These are phyloP conservation scores for Boletellus emodensis DNA, from an alignment of 768 basidiomycete species.

Conservation along the genomic window DNA sequence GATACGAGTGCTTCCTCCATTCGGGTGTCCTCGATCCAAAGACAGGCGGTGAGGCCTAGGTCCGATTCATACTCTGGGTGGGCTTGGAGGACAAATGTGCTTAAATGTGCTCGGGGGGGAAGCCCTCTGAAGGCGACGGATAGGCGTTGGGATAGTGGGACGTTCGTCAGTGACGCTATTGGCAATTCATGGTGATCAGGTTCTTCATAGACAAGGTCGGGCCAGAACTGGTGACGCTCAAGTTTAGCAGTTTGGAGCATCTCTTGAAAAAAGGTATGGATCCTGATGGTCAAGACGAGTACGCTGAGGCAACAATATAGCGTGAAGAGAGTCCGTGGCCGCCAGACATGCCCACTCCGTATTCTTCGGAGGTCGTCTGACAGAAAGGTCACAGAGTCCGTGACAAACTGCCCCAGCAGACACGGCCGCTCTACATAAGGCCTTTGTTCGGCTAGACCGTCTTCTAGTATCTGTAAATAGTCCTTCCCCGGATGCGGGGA, in stretches of 20 bases:
- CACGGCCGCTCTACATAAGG: constrained; percentile 16
- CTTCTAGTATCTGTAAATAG: constrained; percentile 14
- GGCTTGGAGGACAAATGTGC: constrained; percentile 35
- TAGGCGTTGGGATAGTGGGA: constrained; percentile 32
- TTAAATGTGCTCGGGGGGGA: constrained; percentile 25
- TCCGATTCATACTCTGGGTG: constrained; percentile 1
- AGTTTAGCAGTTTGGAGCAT: not conserved
- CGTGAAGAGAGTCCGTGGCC: constrained; percentile 31
- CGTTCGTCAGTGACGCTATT: constrained; percentile 23
- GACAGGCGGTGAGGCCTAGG: constrained; percentile 44
- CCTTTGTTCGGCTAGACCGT: constrained; percentile 15
- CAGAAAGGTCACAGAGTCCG: constrained; percentile 23
- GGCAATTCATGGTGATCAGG: not conserved
- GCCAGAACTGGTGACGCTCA: not conserved
- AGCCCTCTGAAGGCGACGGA: constrained; percentile 35
- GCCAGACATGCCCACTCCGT: constrained; percentile 21
- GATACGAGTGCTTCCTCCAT: constrained; percentile 36
- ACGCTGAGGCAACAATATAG: constrained; percentile 43
- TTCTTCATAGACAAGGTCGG: not conserved
- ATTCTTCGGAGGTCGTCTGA: constrained; percentile 25
- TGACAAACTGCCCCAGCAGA: constrained; percentile 26
- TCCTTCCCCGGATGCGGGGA: constrained; percentile 3
- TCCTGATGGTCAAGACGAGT: constrained; percentile 33
- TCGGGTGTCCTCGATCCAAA: constrained; percentile 41
- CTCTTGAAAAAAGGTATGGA: constrained; percentile 14